phyloP scores from a whole-genome alignment of 345 rosid genomes.

The Eucalyptus rudis region DNA sequence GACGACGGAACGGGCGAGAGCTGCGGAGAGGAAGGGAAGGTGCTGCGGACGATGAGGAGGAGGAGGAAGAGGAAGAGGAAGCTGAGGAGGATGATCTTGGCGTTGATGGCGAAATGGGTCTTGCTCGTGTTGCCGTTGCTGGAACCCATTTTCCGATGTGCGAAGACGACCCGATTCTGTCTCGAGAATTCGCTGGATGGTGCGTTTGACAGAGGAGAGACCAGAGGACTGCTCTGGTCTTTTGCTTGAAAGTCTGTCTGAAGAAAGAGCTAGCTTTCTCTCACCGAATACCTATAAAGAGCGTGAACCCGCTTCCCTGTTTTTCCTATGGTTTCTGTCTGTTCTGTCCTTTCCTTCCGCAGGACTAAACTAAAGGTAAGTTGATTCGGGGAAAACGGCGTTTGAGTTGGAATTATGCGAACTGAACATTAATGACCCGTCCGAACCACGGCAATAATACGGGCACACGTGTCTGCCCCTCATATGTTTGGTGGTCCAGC shows the following conservation, averaged over 20 bases:
- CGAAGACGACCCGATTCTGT: neutral
- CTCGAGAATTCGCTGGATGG: neutral
- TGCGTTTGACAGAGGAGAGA: neutral
- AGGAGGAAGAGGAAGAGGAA: conserved; percentile 27
- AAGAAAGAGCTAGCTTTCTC: neutral
- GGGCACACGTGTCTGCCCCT: neutral
- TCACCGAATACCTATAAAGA: neutral
- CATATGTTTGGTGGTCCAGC: neutral
- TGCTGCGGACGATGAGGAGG: conserved; percentile 25
- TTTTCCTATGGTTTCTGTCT: neutral
- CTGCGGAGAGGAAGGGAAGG: conserved; percentile 20
- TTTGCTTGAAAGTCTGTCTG: neutral
- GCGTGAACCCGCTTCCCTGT: neutral
- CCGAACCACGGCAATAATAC: neutral
- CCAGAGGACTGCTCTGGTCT: neutral
- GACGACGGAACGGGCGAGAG: neutral
- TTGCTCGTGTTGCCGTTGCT: neutral
- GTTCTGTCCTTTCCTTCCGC: neutral
- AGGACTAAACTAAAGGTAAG: neutral
- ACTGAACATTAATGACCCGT: neutral
- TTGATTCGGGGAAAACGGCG: neutral
- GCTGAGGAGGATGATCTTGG: conserved; percentile 19
- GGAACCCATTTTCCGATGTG: neutral
- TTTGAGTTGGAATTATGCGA: neutral
- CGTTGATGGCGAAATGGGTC: conserved; percentile 10